phyloP scores from a whole-genome alignment of 352 stramenopile genomes.

The Phytophthora melonis region DNA sequence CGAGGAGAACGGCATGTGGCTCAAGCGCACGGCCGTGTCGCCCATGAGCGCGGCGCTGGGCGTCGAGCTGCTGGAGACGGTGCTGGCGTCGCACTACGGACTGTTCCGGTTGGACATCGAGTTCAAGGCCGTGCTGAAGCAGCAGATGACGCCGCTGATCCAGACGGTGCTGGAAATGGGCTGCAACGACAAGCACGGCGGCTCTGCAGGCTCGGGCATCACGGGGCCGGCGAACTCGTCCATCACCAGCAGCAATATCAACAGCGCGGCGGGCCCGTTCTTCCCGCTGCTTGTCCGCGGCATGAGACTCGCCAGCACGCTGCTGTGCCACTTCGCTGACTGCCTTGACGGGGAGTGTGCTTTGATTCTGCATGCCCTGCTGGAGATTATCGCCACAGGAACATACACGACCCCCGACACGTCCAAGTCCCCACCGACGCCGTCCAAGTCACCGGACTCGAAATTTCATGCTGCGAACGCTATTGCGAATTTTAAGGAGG shows the following conservation, averaged over 20 bases:
- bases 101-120: slow-evolving; percentile 81
- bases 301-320: slow-evolving; percentile 81
- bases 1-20: slow-evolving; percentile 84
- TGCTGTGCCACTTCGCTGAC: slow-evolving; percentile 84
- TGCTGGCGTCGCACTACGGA: slow-evolving; percentile 65
- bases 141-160: slow-evolving; percentile 80
- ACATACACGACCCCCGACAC: slow-evolving; percentile 64
- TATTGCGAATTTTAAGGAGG: slow-evolving; percentile 59
- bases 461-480: slow-evolving; percentile 47
- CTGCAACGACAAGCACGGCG: slow-evolving; percentile 58
- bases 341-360: slow-evolving; percentile 69
- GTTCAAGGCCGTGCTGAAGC: slow-evolving; percentile 82
- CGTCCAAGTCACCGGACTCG: slow-evolving; percentile 59
- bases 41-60: slow-evolving; percentile 80
- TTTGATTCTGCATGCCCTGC: slow-evolving; percentile 64
- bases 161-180: slow-evolving; percentile 77
- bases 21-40: slow-evolving; percentile 83
- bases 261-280: slow-evolving; percentile 47
- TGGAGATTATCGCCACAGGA: slow-evolving; percentile 86
- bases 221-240: slow-evolving; percentile 41
- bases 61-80: slow-evolving; percentile 83
- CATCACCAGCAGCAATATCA: slow-evolving; percentile 48
- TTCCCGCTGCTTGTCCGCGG: slow-evolving; percentile 87
- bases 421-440: slow-evolving; percentile 58
- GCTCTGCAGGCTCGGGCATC: slow-evolving; percentile 43